Evolutionary conservation across 306 rosid genomes (phyloP).

Genomic region (Gillenia trifoliata): DNA sequence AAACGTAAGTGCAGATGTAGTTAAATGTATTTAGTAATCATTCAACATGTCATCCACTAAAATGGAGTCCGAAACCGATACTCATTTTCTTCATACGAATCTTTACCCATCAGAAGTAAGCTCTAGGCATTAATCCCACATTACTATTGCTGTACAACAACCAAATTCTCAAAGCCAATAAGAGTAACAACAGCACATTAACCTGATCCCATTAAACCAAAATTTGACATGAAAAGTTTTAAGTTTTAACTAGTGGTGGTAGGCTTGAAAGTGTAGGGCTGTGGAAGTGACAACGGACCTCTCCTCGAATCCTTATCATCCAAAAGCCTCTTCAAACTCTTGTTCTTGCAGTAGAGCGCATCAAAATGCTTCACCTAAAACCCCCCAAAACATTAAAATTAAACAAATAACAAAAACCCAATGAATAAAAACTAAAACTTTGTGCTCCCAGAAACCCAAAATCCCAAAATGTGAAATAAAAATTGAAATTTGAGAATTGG

Average conservation of each 20-base stretch:
- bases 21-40: not conserved
- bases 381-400: not conserved
- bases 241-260: slow-evolving; percentile 17
- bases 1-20: not conserved
- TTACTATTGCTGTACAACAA: not conserved
- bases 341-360: slow-evolving; percentile 71
- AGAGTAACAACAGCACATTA: slow-evolving; percentile 1
- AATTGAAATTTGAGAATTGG: not conserved
- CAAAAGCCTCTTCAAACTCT: slow-evolving; percentile 73
- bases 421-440: slow-evolving; percentile 4
- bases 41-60: not conserved
- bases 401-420: not conserved
- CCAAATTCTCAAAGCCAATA: not conserved
- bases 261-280: slow-evolving; percentile 58
- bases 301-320: slow-evolving; percentile 77
- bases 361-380: slow-evolving; percentile 93
- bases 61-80: not conserved
- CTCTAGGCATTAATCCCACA: not conserved
- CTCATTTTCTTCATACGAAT: not conserved
- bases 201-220: slow-evolving; percentile 12
- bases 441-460: not conserved
- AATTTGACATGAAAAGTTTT: not conserved
- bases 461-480: not conserved
- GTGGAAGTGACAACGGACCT: slow-evolving; percentile 83
- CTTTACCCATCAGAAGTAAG: not conserved